Percentiles rank a stretch among this genome's conserved stretches.
Conservation (phyloP, 139 green algal species). For the Mychonastes homosphaera region DNA sequence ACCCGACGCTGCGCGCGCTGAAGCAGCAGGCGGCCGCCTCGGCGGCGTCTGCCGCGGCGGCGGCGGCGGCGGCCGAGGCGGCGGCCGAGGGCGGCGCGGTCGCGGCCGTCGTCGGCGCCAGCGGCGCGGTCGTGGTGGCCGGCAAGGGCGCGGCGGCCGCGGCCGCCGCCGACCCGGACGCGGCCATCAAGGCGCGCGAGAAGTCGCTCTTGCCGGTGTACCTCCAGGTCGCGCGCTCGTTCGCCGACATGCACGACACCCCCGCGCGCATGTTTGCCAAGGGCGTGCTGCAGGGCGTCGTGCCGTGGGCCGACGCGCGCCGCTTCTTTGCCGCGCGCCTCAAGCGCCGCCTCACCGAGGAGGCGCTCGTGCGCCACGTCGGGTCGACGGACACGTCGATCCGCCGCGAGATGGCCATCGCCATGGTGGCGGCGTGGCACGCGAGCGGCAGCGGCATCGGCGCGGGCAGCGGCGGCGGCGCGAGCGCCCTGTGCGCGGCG, state of each 20-base stretch:
- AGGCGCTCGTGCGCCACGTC: constrained; percentile 48
- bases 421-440: no score
- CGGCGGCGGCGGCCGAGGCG: neutral
- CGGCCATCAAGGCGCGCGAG: constrained; percentile 51
- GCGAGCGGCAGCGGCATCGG: neutral
- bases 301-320: constrained; percentile 74
- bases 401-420: no score
- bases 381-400: constrained; percentile 26
- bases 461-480: neutral
- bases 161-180: constrained; percentile 17
- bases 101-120: constrained; percentile 9
- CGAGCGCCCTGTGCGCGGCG: no score
- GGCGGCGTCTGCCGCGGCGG: neutral
- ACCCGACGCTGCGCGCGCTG: constrained; percentile 23
- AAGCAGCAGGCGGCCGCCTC: neutral
- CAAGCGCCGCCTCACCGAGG: constrained; percentile 57
- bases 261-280: constrained; percentile 74
- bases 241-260: constrained; percentile 98
- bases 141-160: constrained; percentile 5
- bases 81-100: neutral
- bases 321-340: constrained; percentile 76
- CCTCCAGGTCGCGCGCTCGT: constrained; percentile 69
- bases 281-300: constrained; percentile 73
- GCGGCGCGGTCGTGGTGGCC: constrained; percentile 40
- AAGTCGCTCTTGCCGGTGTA: constrained; percentile 75